A percentile compares a stretch with the other conserved stretches of the same genome.
phyloP scores from a whole-genome alignment of 768 basidiomycete genomes.

The Lactarius psammicola region DNA sequence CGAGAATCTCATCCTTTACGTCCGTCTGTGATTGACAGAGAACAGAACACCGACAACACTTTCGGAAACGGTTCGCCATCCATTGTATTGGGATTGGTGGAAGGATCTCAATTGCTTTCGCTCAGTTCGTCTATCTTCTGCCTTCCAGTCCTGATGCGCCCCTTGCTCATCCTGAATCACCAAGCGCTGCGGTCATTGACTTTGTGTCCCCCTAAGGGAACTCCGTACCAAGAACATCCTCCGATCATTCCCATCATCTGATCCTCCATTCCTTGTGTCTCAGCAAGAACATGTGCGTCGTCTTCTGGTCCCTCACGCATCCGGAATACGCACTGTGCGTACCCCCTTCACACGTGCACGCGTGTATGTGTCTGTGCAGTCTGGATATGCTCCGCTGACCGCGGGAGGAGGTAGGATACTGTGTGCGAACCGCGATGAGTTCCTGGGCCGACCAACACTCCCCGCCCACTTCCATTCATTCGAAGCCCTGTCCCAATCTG shows the following conservation, averaged over 20 bases:
- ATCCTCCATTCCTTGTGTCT: conserved; percentile 24
- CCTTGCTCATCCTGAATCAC: background rate
- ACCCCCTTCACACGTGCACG: background rate
- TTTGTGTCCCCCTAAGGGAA: conserved; percentile 25
- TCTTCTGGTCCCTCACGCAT: conserved; percentile 72
- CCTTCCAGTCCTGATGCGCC: conserved; percentile 20
- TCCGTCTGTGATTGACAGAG: conserved; percentile 18
- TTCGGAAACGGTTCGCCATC: conserved; percentile 1
- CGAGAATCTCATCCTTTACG: conserved; percentile 15
- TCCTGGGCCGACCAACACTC: conserved; percentile 60
- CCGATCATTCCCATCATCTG: conserved; percentile 19
- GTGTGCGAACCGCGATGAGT: conserved; percentile 77
- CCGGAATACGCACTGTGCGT: conserved; percentile 78
- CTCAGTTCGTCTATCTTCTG: conserved; percentile 17
- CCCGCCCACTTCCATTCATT: conserved; percentile 71
- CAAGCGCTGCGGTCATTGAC: conserved; percentile 1
- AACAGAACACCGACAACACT: background rate
- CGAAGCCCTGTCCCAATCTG: conserved; percentile 28
- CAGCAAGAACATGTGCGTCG: conserved; percentile 64
- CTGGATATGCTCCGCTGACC: conserved; percentile 7
- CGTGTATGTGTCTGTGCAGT: background rate
- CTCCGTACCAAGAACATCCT: background rate
- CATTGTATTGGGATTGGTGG: conserved; percentile 5
- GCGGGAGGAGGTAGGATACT: conserved; percentile 51
- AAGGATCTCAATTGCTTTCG: background rate